Base-by-base conservation (phyloP, 306 rosid genomes). In the Acacia melanoxylon region DNA sequence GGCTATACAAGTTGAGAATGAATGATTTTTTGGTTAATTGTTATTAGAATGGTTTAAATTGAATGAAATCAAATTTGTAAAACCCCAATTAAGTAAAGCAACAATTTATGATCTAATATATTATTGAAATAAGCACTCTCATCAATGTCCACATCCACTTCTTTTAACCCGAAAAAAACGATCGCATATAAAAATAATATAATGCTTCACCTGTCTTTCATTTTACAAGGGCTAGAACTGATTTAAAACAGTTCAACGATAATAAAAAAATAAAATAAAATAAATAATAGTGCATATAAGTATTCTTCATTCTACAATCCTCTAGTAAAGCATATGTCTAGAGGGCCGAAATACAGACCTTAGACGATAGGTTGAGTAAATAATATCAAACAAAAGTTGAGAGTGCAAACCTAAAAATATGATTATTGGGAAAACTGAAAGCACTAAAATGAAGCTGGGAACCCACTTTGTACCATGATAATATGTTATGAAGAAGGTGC, bases 361-460 rank as follows among this genome's bases (percentile, higher is more conserved):
- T 14, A 83, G 68, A 72, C 58, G 31, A 62, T 63, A 88, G 10
- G 85, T 82, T 16, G 93, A 86, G 54, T 51, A 52, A 10, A 86
- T 74, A 31, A 79, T 83, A 22, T 86, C 90, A 3, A 42, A 16
- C 20, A 62, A 14, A 13, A 62, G 68, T 27, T 27, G 40, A 25
- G 13, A 62, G 8, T 62, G 68, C 19, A 87, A 25, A 54, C n/a
- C 6, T 13, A 66, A 63, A 25, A 75, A 90, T 29, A 79, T 2
- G 6, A 40, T 13, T 42, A 86, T 54, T 0, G 90, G 90, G 0
- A 84, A 31, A 54, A 27, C 10, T 7, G 74, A 77, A 29, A 78
- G 35, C 1, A 54, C 11, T 24, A 76, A 75, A 45, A 86, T 68
- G 16, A 59, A 15, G 51, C 17, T 2, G 2, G 89, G 86, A 44